Conservation (phyloP, 805 yeast species). For the Ogataea neopini region DNA sequence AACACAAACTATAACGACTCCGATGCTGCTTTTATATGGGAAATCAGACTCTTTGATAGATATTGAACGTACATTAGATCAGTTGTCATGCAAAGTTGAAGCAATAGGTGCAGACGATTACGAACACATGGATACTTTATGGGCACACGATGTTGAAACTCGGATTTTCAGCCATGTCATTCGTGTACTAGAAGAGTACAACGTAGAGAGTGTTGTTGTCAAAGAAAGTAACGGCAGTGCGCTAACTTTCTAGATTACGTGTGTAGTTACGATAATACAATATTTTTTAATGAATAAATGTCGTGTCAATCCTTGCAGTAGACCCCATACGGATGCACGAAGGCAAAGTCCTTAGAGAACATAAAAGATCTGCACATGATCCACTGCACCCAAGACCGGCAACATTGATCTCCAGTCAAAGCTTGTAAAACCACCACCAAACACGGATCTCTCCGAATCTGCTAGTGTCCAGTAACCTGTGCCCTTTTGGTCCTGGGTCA, state of each 20-base stretch:
- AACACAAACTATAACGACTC: conserved; percentile 65
- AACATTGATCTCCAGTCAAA: conserved; percentile 55
- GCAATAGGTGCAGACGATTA: conserved; percentile 58
- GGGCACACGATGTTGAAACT: conserved; percentile 72
- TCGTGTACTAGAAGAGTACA: conserved; percentile 4
- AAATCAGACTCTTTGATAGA: conserved; percentile 82
- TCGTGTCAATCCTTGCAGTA: conserved; percentile 61
- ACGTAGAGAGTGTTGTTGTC: neutral
- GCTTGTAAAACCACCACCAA: conserved; percentile 8
- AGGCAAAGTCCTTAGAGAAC: conserved; percentile 55
- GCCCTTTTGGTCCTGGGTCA: conserved; percentile 60
- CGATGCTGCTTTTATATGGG: conserved; percentile 81
- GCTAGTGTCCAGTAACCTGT: conserved; percentile 40
- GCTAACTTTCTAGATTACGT: neutral
- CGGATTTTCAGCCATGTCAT: conserved; percentile 38
- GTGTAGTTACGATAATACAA: neutral
- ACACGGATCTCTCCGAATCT: neutral
- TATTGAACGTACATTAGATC: conserved; percentile 68
- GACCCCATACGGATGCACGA: conserved; percentile 66
- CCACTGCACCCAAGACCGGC: conserved; percentile 68
- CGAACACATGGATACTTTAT: conserved; percentile 87
- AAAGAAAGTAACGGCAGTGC: neutral
- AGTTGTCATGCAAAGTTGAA: conserved; percentile 52
- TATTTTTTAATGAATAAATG: conserved; percentile 30
- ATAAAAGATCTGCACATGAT: conserved; percentile 44